These are phyloP conservation scores for Fraxinus xanthoxyloides DNA, from an alignment of 305 asterid species.

Conservation along the genomic window DNA sequence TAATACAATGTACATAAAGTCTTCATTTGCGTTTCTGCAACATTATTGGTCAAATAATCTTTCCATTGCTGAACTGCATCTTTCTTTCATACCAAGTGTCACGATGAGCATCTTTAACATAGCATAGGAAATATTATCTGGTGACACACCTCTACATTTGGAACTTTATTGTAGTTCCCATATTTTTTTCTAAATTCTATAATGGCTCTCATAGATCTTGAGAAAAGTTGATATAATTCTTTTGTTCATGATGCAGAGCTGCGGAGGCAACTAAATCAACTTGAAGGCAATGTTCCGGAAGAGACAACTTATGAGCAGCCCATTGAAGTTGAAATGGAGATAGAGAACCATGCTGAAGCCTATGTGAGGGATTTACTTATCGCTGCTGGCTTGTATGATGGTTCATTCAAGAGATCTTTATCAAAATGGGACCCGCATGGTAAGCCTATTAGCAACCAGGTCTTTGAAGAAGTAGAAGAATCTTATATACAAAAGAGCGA, in stretches of 20 bases:
- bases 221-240: neutral
- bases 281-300: slow-evolving; percentile 51
- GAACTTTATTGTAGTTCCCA: neutral
- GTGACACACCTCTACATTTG: neutral
- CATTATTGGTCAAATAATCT: neutral
- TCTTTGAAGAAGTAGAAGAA: slow-evolving; percentile 73
- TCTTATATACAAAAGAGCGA: slow-evolving; percentile 39
- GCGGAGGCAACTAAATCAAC: slow-evolving; percentile 69
- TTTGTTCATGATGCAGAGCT: slow-evolving; percentile 47
- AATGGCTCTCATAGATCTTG: neutral
- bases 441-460: slow-evolving; percentile 66
- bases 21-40: neutral
- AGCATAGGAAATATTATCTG: neutral
- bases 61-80: neutral
- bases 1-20: neutral
- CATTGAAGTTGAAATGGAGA: slow-evolving; percentile 48
- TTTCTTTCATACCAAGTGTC: neutral
- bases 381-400: slow-evolving; percentile 75
- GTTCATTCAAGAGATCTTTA: slow-evolving; percentile 49
- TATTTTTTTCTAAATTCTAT: neutral
- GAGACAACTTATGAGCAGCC: slow-evolving; percentile 49
- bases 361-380: slow-evolving; percentile 77
- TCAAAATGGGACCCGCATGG: slow-evolving; percentile 84
- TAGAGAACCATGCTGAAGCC: slow-evolving; percentile 74
- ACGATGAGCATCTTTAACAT: neutral